A percentile compares a stretch with the other conserved stretches of the same genome.
Evolutionary conservation across 2,329 filamentous ascomycete species (phyloP).

Genomic region (Salinomyces thailandicus): DNA sequence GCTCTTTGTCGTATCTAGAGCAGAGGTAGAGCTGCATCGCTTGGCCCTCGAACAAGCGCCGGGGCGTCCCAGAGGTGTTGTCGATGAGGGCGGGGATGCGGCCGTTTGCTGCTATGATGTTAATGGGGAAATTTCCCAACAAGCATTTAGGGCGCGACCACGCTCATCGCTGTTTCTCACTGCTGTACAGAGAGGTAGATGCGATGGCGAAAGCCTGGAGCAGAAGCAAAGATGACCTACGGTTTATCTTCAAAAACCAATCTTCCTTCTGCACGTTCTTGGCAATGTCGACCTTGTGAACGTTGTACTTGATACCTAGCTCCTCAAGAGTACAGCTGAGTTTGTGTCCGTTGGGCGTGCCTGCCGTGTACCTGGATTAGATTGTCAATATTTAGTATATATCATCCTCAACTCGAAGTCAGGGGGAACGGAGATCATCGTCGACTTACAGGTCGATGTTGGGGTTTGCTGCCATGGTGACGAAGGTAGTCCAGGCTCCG

Average conservation of each 20-base stretch:
- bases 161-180: too few species aligned
- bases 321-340: constrained; percentile 25
- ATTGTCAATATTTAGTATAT: too few species aligned
- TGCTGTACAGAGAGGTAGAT: too few species aligned
- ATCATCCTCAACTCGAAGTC: not conserved
- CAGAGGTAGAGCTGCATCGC: constrained; percentile 38
- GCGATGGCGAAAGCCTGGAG: too few species aligned
- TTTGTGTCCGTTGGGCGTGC: constrained; percentile 27
- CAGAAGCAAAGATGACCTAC: constrained; percentile 8
- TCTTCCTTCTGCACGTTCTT: constrained; percentile 36
- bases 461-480: not conserved
- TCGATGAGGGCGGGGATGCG: constrained; percentile 39
- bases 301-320: constrained; percentile 22
- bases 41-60: constrained; percentile 35
- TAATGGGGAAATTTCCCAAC: too few species aligned
- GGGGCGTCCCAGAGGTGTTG: constrained; percentile 16
- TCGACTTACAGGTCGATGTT: constrained; percentile 1
- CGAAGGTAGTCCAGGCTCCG: not conserved
- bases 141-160: too few species aligned
- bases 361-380: constrained; percentile 19
- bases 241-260: constrained; percentile 39
- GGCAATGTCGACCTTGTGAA: constrained; percentile 32
- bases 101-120: constrained; percentile 30
- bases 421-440: not conserved
- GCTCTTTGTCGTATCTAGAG: constrained; percentile 32